Conservation (phyloP, 176 grass and related monocot genomes). For the Rhynchospora pubera region DNA sequence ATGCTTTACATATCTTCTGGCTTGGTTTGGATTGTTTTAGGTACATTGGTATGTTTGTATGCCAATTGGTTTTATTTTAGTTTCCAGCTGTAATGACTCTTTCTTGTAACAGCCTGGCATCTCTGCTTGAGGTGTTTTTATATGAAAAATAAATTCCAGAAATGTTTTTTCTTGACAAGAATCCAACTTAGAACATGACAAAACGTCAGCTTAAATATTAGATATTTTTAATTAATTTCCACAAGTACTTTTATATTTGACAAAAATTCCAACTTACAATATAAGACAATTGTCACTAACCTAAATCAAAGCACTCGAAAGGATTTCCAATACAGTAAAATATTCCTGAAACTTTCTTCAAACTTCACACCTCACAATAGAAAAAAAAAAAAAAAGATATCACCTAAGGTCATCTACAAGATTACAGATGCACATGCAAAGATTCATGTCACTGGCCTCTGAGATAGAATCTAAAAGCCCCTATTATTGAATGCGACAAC, state of each 20-base stretch:
- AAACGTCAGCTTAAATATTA: not conserved
- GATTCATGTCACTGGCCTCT: not conserved
- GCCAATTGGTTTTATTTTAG: too few species aligned
- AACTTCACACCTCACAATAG: not conserved
- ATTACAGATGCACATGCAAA: conserved; percentile 1
- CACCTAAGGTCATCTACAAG: not conserved
- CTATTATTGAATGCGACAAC: not conserved
- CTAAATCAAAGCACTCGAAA: not conserved
- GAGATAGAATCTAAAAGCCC: not conserved
- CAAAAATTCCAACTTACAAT: not conserved
- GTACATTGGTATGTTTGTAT: too few species aligned
- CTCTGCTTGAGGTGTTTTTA: too few species aligned
- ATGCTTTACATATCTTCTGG: too few species aligned
- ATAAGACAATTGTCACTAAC: not conserved
- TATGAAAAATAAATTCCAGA: too few species aligned
- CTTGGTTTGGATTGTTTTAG: too few species aligned
- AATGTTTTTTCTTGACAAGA: too few species aligned
- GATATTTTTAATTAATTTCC: not conserved
- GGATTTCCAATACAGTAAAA: not conserved
- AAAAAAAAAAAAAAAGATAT: not conserved
- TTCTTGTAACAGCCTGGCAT: too few species aligned
- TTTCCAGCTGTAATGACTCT: too few species aligned
- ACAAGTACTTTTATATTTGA: not conserved
- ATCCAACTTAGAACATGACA: too few species aligned
- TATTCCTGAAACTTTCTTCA: not conserved